These are phyloP conservation scores for Sclerospora graminicola DNA, from an alignment of 352 stramenopile species.

Conservation along the genomic window DNA sequence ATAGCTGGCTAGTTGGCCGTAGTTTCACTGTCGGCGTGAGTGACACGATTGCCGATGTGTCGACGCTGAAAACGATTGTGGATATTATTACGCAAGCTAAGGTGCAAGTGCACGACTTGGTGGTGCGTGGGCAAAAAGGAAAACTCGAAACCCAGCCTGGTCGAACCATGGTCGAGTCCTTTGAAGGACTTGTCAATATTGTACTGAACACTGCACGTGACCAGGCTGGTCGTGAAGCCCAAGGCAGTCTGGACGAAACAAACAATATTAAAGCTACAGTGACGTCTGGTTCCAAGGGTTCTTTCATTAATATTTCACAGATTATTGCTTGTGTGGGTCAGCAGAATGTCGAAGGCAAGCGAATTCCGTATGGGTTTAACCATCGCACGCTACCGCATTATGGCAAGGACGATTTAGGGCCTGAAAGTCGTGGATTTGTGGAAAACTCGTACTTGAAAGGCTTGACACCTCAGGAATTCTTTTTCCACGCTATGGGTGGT, in stretches of 20 bases:
- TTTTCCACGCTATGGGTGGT: conserved; percentile 99
- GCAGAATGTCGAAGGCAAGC: conserved; percentile 97
- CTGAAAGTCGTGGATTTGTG: conserved; percentile 97
- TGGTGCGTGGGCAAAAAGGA: conserved; percentile 95
- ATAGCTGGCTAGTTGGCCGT: conserved; percentile 96
- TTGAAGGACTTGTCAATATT: conserved; percentile 97
- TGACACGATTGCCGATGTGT: conserved; percentile 97
- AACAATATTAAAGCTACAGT: conserved; percentile 99
- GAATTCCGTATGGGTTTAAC: conserved; percentile 94
- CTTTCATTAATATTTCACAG: conserved; percentile 99
- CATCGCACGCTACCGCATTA: conserved; percentile 95
- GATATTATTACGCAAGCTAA: conserved; percentile 99
- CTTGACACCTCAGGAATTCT: conserved; percentile 94
- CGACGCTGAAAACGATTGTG: conserved; percentile 97
- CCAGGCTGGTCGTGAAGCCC: conserved; percentile 72
- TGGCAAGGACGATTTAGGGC: conserved; percentile 94
- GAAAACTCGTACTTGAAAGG: conserved; percentile 99
- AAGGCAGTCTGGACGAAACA: conserved; percentile 87
- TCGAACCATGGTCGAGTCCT: conserved; percentile 98
- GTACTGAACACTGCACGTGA: conserved; percentile 87
- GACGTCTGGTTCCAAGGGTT: conserved; percentile 98
- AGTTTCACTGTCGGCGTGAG: conserved; percentile 98
- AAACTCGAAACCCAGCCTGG: conserved; percentile 97
- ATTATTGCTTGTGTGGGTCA: conserved; percentile 99
- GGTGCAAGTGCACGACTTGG: conserved; percentile 88